Conservation (phyloP, 768 basidiomycete species). For the Suillus cothurnatus region DNA sequence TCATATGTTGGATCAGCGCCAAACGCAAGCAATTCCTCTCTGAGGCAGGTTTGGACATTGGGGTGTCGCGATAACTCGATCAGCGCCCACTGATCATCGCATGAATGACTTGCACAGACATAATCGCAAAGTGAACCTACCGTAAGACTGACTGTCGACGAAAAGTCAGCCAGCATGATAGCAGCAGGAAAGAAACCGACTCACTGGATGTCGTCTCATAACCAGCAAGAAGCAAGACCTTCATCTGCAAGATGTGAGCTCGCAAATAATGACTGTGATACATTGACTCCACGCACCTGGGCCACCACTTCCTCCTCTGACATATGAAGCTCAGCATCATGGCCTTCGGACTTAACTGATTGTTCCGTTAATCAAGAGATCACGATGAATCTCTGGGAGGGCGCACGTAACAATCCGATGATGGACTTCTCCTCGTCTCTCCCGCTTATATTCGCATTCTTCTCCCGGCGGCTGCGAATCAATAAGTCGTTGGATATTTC, state of each 20-base stretch:
- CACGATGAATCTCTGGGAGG: too few species aligned
- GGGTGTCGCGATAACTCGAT: constrained; percentile 53
- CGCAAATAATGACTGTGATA: too few species aligned
- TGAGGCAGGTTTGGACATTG: constrained; percentile 48
- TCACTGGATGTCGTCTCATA: constrained; percentile 26
- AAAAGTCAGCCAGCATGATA: background rate
- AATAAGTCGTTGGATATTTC: too few species aligned
- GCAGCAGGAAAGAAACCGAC: background rate
- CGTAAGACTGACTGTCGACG: constrained; percentile 19
- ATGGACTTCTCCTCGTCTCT: too few species aligned
- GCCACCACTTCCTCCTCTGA: constrained; percentile 20
- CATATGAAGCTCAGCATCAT: too few species aligned
- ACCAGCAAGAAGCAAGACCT: constrained; percentile 18
- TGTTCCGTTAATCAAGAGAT: too few species aligned
- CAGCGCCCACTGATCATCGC: constrained; percentile 49
- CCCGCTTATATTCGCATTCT: too few species aligned
- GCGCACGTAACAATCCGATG: too few species aligned
- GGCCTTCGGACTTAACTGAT: too few species aligned
- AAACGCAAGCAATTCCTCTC: constrained; percentile 50
- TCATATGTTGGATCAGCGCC: constrained; percentile 54
- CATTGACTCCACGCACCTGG: constrained; percentile 14
- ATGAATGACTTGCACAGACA: background rate
- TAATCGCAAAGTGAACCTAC: background rate
- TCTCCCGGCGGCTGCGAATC: too few species aligned
- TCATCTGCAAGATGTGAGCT: constrained; percentile 19